Evolutionary conservation across 2,329 filamentous ascomycete species (phyloP), one percentile per base, ranked within the genome.

Genomic region (Colletotrichum cereale): DNA sequence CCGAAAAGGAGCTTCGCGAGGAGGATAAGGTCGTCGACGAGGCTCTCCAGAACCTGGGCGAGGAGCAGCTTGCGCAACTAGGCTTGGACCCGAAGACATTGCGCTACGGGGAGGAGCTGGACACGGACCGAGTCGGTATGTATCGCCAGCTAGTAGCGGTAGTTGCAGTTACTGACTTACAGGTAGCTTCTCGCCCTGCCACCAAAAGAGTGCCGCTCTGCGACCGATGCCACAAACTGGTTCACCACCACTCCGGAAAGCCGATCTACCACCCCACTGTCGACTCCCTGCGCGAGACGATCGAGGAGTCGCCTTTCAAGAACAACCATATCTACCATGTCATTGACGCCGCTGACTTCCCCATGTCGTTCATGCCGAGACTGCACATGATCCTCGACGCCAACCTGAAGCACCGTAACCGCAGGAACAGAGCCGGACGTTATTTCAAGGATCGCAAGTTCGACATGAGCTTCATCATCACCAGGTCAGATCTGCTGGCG

Each of bases 241-340:
- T 92, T 29, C 91, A 98, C 80, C 92, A 98, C 79, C 89, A 90
- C 72, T 85, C 86, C 21, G 93, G 92, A 10, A 83, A 88, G 21
- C 87, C 93, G 7, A 96, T 97, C 75, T 87, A 89, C 66, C 94
- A 97, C 78, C 96, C 96, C 0, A 92, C 91, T 1, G 87, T 98
- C 73, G 88, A 94, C 53, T 91, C 93, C 2, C 90, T 99, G 63
- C 90, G 91, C 74, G 91, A 94, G 73, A 97, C 95, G 21, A 92
- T 99, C 63, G 88, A 91, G 64, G 94, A 97, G 80, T 97, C 96
- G 1, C 95, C 95, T 0, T 91, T 97, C 82, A 93, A 93, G 79
- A 89, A 93, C 79, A 98, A 99, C 77, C 94, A 98, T 81, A 91
- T 99, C 73, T 99, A 98, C 79, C 96, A 99, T 81, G 87, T 99